Evolutionary conservation across 2,329 filamentous ascomycete genomes (phyloP), one percentile per base, ranked within the genome.

Genomic region (Aspergillus pseudoterreus): DNA sequence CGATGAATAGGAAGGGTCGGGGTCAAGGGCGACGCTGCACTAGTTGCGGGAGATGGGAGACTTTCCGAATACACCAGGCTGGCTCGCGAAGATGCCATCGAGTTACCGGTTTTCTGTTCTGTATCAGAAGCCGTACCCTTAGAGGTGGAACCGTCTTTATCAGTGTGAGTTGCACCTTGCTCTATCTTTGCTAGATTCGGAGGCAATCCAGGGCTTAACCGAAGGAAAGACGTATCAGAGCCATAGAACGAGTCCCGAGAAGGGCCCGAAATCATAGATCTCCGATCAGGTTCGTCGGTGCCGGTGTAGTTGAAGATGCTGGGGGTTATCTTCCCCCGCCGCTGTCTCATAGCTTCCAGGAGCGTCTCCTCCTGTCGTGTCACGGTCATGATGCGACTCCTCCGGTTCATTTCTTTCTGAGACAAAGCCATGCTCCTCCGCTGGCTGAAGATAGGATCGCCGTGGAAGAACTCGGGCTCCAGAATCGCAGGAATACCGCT

Each of bases 351-450:
- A 2, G 77, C 75, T 57, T 78, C 77, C 3, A 81, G 64, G 1
- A 81, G 67, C 38, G 74, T 69, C 54, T 80, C 76, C 63, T 81
- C 78, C 60, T 80, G 78, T 49, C 75, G 68, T 0, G 78, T 81
- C 22, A 81, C 78, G 12, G 76, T 73, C 65, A 81, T 79, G 17
- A 79, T 64, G 39, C 74, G 71, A 53, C 75, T 76, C 54, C 74
- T 68, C 46, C 72, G 63, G 52, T 72, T 68, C 14, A 59, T 57
- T 50, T 69, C 62, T 43, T 63, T 64, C 27, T 59, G 62, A 2
- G 66, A 53, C 17, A 51, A 21, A 9, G 48, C 45, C 6, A 61
- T 9, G 51, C 36, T 32, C 30, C 49, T 51, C n/a, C 47, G 58
- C 42, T 63, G 61, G 21, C 52, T 61, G 49, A 60, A 59, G 43